phyloP scores from a whole-genome alignment of 345 rosid genomes.

The Eucalyptus tenuipes region DNA sequence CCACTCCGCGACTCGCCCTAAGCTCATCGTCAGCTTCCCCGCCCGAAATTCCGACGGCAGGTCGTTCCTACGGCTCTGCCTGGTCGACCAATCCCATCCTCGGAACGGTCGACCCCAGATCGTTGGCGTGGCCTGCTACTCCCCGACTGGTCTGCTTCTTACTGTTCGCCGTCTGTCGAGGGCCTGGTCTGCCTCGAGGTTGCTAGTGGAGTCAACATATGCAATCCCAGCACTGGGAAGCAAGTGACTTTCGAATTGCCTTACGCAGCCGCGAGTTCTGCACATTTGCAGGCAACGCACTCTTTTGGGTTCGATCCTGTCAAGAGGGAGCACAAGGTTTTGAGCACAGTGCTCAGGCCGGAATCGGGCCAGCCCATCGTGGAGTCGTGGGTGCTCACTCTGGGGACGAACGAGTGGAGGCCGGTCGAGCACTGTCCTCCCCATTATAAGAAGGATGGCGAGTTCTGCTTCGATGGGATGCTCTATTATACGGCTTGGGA shows the following conservation, averaged over 20 bases:
- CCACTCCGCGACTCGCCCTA: background rate
- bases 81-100: background rate
- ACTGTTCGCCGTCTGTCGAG: background rate
- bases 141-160: no score
- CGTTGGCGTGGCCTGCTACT: no score
- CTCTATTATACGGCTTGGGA: background rate
- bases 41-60: no score
- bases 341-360: background rate
- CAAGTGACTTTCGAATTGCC: background rate
- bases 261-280: background rate
- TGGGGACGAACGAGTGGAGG: background rate
- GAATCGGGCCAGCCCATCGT: background rate
- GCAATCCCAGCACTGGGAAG: no score
- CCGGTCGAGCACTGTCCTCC: background rate
- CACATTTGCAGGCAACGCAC: background rate
- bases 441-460: background rate
- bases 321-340: background rate
- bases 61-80: background rate
- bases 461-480: background rate
- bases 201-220: background rate
- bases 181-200: background rate
- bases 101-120: no score
- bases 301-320: background rate
- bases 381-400: background rate
- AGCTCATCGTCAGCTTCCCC: background rate